A percentile compares a stretch with the other conserved stretches of the same genome.
Conservation (phyloP, 2,329 filamentous ascomycete species). For the Calycina herbarum region DNA sequence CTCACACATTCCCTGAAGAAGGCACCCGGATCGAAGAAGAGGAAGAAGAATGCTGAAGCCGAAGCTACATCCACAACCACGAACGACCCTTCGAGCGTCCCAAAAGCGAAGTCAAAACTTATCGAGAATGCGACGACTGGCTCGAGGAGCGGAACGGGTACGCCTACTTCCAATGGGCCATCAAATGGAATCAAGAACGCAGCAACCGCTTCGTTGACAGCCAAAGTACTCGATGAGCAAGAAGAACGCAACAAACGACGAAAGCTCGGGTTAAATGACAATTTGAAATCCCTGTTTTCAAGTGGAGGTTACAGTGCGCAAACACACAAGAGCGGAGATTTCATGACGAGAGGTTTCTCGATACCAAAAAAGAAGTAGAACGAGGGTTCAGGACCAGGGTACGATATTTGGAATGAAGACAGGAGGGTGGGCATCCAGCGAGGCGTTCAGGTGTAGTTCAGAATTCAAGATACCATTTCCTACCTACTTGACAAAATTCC, state of each 20-base stretch:
- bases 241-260: conserved; percentile 77
- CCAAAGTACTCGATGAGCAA: conserved; percentile 84
- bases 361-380: conserved; percentile 44
- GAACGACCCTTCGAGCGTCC: conserved; percentile 30
- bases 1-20: conserved; percentile 90
- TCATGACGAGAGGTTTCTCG: conserved; percentile 59
- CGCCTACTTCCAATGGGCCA: conserved; percentile 42
- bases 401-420: not conserved
- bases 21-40: conserved; percentile 68
- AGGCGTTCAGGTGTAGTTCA: not conserved
- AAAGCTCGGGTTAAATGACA: conserved; percentile 62
- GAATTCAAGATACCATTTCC: too few species aligned
- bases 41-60: conserved; percentile 59
- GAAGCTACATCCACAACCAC: conserved; percentile 26
- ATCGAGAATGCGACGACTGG: conserved; percentile 27
- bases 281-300: conserved; percentile 54
- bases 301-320: conserved; percentile 44
- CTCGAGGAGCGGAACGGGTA: conserved; percentile 36
- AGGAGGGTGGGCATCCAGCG: not conserved
- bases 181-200: conserved; percentile 72
- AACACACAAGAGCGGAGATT: conserved; percentile 47
- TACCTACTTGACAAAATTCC: too few species aligned
- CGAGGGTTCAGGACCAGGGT: not conserved
- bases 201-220: conserved; percentile 80
- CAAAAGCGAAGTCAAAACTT: conserved; percentile 29